These are phyloP conservation scores for Yamadazyma diospyri DNA, from an alignment of 1,139 yeast species.

Conservation along the genomic window DNA sequence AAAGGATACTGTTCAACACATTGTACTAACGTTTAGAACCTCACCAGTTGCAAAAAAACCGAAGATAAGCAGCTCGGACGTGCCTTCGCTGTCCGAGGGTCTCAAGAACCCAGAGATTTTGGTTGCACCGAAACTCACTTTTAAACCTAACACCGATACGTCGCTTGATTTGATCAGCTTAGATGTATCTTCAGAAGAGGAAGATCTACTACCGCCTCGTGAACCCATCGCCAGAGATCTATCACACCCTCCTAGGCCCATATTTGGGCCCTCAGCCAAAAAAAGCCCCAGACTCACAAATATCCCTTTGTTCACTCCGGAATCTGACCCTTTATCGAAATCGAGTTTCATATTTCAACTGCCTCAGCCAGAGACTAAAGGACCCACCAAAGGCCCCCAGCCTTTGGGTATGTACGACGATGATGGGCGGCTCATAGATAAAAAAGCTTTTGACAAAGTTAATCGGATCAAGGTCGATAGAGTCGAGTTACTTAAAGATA, in stretches of 20 bases:
- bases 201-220: too few relatives aligned
- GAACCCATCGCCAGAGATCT: too few relatives aligned
- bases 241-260: too few relatives aligned
- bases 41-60: constrained; percentile 1
- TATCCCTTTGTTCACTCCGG: not conserved
- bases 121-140: too few relatives aligned
- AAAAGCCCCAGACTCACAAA: not conserved
- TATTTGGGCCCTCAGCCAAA: too few relatives aligned
- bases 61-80: too few relatives aligned
- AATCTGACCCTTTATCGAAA: constrained; percentile 7
- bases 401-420: not conserved
- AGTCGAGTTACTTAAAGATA: constrained; percentile 48
- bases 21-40: constrained; percentile 3
- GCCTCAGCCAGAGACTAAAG: constrained; percentile 10
- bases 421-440: constrained; percentile 7
- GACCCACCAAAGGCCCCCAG: too few relatives aligned
- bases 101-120: too few relatives aligned
- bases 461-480: constrained; percentile 48
- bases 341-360: constrained; percentile 6
- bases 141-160: too few relatives aligned
- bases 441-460: constrained; percentile 38
- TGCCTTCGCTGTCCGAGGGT: too few relatives aligned
- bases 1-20: not conserved
- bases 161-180: too few relatives aligned
- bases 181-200: too few relatives aligned